Base-by-base conservation (phyloP, 768 basidiomycete genomes). In the Trametes cingulata region DNA sequence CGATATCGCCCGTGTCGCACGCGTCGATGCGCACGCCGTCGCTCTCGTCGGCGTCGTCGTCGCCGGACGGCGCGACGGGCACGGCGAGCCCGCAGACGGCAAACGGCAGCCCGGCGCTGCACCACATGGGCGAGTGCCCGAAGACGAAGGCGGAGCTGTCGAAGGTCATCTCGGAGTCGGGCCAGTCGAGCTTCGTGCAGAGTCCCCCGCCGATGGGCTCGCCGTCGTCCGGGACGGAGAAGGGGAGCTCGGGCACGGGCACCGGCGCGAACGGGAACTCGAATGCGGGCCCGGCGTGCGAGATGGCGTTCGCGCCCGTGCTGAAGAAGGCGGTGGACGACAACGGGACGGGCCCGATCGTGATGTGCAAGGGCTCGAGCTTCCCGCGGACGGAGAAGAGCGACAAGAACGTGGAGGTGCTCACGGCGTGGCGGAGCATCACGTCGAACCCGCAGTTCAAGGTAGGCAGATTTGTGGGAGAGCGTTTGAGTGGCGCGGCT, bases 371-470 rank as follows among this genome's bases (percentile, higher is more conserved):
- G 56, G 86, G 85, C 9, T 80, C 85, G n/a, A 81, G 75, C 6
- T 85, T 92, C 69, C 89, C 90, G 6, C 81, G 76, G 73, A 89
- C 87, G 15, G 72, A 80, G 62, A 81, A 86, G 74, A 90, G 80
- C 68, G 87, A 88, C 47, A 77, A 84, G 59, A 92, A 93, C 63
- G 74, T 93, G 13, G 88, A 91, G 71, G 86, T 93, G 20, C 77
- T 91, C 42, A 83, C 84, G 58, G 91, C 91, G 13, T 93, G 90
- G 91, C 76, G 84, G 65, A 86, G 77, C 66, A 89, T 94, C 66
- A 87, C 85, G 20, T 83, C 83, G 33, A 82, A 87, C 69, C 91
- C 90, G 2, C 78, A 83, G 67, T 93, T 88, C 72, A 90, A 88
- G 81, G 90, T 91, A 24, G 39, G 83, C 17, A 50, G 22, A 19